Evolutionary conservation across 202 grass and related monocot genomes (phyloP).

Genomic region (Miscanthus sacchariflorus): DNA sequence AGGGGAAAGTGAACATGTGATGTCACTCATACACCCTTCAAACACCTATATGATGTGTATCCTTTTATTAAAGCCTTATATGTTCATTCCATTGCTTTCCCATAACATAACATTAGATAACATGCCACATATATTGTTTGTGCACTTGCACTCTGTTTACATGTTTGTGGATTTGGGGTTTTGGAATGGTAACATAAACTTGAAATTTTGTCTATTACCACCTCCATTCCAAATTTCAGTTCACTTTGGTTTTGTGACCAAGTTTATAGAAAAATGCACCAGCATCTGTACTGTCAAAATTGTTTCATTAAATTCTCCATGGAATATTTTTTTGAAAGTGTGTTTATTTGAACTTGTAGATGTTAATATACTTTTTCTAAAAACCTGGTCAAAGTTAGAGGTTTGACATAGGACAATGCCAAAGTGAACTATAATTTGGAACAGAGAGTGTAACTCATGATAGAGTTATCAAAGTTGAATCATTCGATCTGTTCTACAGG

Average conservation of each 20-base stretch:
- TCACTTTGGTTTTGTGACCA: not conserved
- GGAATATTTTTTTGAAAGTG: not conserved
- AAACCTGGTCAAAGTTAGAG: not conserved
- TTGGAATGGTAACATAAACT: conserved; percentile 1
- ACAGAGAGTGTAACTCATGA: not conserved
- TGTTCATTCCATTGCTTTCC: conserved; percentile 19
- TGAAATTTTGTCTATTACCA: not conserved
- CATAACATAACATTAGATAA: not conserved
- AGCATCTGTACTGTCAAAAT: not conserved
- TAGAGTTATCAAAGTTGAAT: conserved; percentile 25
- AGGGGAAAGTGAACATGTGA: conserved; percentile 78
- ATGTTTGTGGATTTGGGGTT: conserved; percentile 4
- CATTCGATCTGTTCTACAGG: conserved; percentile 51
- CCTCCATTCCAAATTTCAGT: not conserved
- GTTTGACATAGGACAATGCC: not conserved
- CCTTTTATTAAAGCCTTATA: conserved; percentile 30
- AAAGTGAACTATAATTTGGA: not conserved
- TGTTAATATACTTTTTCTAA: not conserved
- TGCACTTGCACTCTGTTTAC: not conserved
- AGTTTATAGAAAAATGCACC: not conserved
- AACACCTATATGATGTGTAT: conserved; percentile 87
- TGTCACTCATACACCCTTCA: conserved; percentile 91
- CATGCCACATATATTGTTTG: not conserved
- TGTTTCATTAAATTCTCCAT: not conserved
- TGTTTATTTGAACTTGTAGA: not conserved